Percentiles rank a stretch among this genome's conserved stretches.
Conservation (phyloP, 1,284 basidiomycete species). For the Dichomitus squalens region DNA sequence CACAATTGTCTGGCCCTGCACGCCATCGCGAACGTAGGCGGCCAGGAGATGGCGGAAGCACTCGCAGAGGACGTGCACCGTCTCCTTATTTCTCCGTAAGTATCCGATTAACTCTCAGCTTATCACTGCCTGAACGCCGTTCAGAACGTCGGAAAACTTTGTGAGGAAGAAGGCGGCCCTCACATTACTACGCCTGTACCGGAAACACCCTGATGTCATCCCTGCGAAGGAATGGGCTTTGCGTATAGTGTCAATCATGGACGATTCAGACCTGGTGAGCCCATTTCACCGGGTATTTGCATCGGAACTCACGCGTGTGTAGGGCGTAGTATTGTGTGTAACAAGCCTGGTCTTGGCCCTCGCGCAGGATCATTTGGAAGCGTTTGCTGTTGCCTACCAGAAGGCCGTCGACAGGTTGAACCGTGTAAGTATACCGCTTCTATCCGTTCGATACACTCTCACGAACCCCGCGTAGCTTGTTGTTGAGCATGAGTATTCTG, state of each 20-base stretch:
- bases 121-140: neutral
- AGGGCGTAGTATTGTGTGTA: conserved; percentile 95
- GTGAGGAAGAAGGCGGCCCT: conserved; percentile 99
- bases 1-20: conserved; percentile 97
- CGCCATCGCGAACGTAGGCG: conserved; percentile 97
- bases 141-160: conserved; percentile 90
- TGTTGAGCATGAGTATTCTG: conserved; percentile 86
- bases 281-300: neutral
- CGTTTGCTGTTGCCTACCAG: conserved; percentile 89
- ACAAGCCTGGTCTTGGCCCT: conserved; percentile 94
- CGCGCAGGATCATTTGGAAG: conserved; percentile 91
- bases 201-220: conserved; percentile 95
- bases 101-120: conserved; percentile 14
- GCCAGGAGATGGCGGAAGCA: conserved; percentile 97
- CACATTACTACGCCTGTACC: conserved; percentile 89
- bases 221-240: conserved; percentile 95
- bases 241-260: conserved; percentile 93
- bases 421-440: conserved; percentile 54
- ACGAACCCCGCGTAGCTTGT: conserved; percentile 62
- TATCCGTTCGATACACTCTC: neutral
- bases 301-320: neutral
- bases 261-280: conserved; percentile 84
- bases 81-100: conserved; percentile 93
- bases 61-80: conserved; percentile 93
- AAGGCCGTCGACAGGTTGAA: conserved; percentile 92